These are phyloP conservation scores for Rhododendron mucronatum DNA, from an alignment of 148 eudicot genomes.

Conservation along the genomic window DNA sequence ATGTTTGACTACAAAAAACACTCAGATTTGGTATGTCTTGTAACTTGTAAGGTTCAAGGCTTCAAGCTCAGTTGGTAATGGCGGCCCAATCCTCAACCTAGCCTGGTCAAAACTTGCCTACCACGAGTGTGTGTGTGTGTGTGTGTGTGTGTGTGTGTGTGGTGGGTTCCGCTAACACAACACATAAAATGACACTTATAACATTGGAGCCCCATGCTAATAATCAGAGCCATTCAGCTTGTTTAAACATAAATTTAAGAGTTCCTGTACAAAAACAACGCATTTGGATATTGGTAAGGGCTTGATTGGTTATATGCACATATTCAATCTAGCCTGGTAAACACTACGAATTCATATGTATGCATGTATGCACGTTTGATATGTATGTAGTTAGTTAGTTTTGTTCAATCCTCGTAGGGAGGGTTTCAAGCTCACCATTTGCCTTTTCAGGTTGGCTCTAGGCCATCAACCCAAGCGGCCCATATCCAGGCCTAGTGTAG, in stretches of 20 bases:
- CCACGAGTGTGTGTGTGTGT: background rate
- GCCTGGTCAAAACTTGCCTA: background rate
- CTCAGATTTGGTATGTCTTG: background rate
- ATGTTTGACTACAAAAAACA: background rate
- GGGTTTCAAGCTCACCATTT: background rate
- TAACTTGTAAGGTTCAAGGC: background rate
- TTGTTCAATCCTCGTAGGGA: background rate
- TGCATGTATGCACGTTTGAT: no score
- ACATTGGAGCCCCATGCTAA: no score
- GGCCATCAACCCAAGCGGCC: background rate
- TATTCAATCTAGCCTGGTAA: no score
- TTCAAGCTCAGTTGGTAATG: background rate
- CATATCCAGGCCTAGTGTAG: background rate
- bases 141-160: no score
- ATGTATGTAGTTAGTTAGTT: background rate
- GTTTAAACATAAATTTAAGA: no score
- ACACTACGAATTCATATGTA: no score
- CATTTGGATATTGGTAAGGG: no score
- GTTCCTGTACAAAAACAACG: no score
- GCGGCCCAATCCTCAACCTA: background rate
- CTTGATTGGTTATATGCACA: no score
- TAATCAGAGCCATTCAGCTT: no score
- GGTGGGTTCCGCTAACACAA: no score
- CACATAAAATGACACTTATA: no score
- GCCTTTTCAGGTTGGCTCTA: background rate